These are phyloP conservation scores for Leishmania tarentolae DNA, from an alignment of 208 protist genomes.

Conservation along the genomic window DNA sequence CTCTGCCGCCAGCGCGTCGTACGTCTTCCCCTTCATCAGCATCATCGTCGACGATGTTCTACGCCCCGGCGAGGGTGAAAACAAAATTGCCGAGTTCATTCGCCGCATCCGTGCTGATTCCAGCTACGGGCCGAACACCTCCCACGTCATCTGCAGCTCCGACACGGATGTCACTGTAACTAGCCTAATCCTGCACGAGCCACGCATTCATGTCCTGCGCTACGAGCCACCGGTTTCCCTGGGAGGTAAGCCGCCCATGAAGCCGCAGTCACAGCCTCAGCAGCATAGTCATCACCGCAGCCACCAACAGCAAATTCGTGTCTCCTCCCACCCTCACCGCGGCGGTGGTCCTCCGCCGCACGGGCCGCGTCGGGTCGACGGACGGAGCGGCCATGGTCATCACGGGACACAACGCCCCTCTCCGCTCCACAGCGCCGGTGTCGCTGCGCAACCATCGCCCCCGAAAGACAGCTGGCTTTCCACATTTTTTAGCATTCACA, in stretches of 20 bases:
- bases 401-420: neutral
- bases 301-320: conserved; percentile 10
- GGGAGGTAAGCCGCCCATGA: conserved; percentile 36
- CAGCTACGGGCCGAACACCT: conserved; percentile 97
- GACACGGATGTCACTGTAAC: conserved; percentile 99
- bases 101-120: conserved; percentile 74
- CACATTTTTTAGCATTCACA: conserved; percentile 88
- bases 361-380: conserved; percentile 23
- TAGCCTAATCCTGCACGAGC: conserved; percentile 97
- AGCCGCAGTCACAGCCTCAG: conserved; percentile 13
- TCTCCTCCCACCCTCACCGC: conserved; percentile 7
- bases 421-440: neutral
- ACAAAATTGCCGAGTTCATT: conserved; percentile 89
- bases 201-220: conserved; percentile 95
- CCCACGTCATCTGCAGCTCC: conserved; percentile 98
- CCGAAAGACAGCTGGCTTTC: conserved; percentile 72
- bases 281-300: conserved; percentile 5
- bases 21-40: conserved; percentile 49
- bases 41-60: conserved; percentile 95
- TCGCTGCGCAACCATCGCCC: conserved; percentile 1
- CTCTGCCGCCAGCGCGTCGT: neutral
- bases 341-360: conserved; percentile 11
- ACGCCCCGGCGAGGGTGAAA: conserved; percentile 97
- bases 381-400: conserved; percentile 8
- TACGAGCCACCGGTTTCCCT: conserved; percentile 92